Conservation (phyloP, 176 grass and related monocot species). For the Ananas comosus region DNA sequence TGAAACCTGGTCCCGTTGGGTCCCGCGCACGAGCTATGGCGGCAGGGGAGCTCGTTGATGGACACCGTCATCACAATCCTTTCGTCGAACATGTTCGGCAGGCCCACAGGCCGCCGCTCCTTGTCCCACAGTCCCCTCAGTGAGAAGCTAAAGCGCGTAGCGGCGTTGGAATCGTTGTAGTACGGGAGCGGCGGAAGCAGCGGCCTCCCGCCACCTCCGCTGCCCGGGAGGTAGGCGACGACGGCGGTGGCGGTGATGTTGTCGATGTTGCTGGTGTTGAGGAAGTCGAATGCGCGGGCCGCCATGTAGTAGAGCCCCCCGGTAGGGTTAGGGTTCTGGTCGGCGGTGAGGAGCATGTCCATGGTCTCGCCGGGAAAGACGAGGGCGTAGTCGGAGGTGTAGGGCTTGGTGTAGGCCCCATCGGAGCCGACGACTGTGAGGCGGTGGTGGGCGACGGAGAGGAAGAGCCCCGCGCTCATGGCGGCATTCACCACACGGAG, state of each 20-base stretch:
- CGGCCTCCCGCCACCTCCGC: background rate
- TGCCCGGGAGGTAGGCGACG: background rate
- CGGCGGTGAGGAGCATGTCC: conserved; percentile 3
- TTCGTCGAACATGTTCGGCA: background rate
- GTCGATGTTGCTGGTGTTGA: background rate
- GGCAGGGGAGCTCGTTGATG: conserved; percentile 1
- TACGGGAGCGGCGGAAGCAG: conserved; percentile 5
- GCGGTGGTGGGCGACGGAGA: background rate
- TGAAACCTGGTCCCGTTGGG: background rate
- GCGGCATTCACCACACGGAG: conserved; percentile 13
- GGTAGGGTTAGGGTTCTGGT: background rate
- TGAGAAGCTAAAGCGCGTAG: conserved; percentile 4
- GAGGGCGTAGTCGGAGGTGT: background rate
- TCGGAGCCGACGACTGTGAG: conserved; percentile 7
- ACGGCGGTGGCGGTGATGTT: conserved; percentile 11
- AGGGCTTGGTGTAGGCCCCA: conserved; percentile 4
- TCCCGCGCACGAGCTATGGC: background rate
- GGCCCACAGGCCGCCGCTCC: background rate
- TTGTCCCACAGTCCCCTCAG: background rate
- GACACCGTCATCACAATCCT: background rate
- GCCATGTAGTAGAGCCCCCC: conserved; percentile 14
- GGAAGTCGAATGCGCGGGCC: background rate
- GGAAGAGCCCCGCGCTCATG: conserved; percentile 5
- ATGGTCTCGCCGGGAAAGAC: conserved; percentile 4
- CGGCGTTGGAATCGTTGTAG: conserved; percentile 11